Evolutionary conservation across 1,284 basidiomycete genomes (phyloP), one percentile per base, ranked within the genome.

Genomic region (Puccinia polysora): DNA sequence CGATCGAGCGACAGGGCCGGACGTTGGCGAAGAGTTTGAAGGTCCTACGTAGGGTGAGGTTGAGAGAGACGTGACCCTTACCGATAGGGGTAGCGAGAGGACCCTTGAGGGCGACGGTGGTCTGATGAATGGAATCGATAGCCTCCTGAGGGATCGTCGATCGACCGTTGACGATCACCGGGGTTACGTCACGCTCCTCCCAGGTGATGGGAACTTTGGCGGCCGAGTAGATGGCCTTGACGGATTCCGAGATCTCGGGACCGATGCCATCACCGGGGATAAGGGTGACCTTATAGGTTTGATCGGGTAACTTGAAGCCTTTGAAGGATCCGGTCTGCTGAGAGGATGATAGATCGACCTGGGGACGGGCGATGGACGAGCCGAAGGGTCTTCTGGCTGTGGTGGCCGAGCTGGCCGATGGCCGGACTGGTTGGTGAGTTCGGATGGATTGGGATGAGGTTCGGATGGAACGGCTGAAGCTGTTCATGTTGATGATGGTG

Each of bases 1-100:
- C 83, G 82, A 99, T 91, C 58, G 95, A 97, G 62, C 88, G 86
- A 80, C 96, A 99, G 62, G 95, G 96, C 75, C 95, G 88, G 77
- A 98, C 95, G 81, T 98, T 98, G 79, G 96, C 96, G 80, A 97
- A 99, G 73, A 98, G 87, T 81, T 92, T 91, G 84, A 99, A 98
- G 6, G 95, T 97, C 78, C 95, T 86, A 76, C 96, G 89, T 70
- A 98, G 85, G 50, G 95, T 97, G 82, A 98, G 83, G 84, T 99
- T 99, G 76, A 98, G 84, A 68, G 96, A 98, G 76, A 97, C 94
- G 82, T 97, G 96, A 56, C 95, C 95, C 85, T 97, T 97, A 78
- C 95, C 96, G 82, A 98, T 92, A 91, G 80, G 73, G n/a, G 76
- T 79, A 65, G 77, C 79, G 56, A 79, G 74, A 4, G 76, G 76